phyloP scores from a whole-genome alignment of 176 grass and related monocot species.

The Puya raimondii region DNA sequence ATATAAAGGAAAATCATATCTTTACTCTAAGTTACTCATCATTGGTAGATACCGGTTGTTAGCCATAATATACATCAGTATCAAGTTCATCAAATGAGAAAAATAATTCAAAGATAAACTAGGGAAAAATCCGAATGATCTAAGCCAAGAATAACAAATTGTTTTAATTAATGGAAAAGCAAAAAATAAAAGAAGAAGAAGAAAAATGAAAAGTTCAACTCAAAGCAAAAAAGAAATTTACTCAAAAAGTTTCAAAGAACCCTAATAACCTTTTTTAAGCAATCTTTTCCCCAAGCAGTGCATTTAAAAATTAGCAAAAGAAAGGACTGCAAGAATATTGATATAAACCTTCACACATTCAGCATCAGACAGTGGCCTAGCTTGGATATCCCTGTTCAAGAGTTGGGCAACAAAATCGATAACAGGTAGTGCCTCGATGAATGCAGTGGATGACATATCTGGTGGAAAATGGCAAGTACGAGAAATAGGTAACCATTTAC shows the following conservation, averaged over 20 bases:
- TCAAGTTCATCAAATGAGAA: too few relatives aligned
- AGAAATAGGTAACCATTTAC: neutral
- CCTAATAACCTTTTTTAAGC: neutral
- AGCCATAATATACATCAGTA: too few relatives aligned
- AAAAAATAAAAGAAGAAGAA: neutral
- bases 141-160: neutral
- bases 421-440: conserved; percentile 76
- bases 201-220: neutral
- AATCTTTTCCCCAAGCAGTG: neutral
- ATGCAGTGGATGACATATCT: conserved; percentile 97
- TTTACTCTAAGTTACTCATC: neutral
- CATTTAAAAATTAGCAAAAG: conserved; percentile 7
- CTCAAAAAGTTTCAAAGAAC: neutral
- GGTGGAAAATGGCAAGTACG: conserved; percentile 12
- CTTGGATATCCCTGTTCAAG: conserved; percentile 57
- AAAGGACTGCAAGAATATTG: neutral
- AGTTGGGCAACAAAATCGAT: conserved; percentile 64
- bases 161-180: neutral
- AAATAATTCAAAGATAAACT: too few relatives aligned
- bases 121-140: too few relatives aligned
- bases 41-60: neutral
- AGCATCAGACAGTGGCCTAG: conserved; percentile 64
- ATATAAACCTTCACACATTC: conserved; percentile 72
- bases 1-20: neutral
- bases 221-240: neutral